Base-by-base conservation (phyloP, 2,329 filamentous ascomycete genomes). In the Samsoniella hepiali region DNA sequence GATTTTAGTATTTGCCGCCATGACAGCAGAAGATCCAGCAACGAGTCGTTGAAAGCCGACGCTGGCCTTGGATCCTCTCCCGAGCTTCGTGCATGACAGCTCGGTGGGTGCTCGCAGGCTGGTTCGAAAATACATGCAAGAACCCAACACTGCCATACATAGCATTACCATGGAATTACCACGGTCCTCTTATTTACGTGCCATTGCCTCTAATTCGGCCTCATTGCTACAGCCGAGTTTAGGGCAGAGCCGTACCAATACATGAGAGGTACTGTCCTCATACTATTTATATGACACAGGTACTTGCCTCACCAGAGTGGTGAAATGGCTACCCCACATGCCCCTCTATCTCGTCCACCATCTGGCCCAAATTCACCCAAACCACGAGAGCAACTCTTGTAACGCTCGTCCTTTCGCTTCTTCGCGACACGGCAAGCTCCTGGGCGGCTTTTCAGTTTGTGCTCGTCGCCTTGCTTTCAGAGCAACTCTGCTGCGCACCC, bases 311-410 rank as follows among this genome's bases (percentile, higher is more conserved):
- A 29, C 5, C 32, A 32, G 13, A 44, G 29, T 47, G n/a, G 31
- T 9, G 44, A n/a, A 58, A 15, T 1, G 1, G 27, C 54, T 42
- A 57, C 58, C 58, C 58, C 58, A 60, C 58, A 53, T 60, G 36
- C 58, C 58, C 58, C 58, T 53, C 58, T 22, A 44, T 9, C 45
- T 17, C 58, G 53, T 51, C 34, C 47, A 42, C 47, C 27, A 17
- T 42, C 36, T 44, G 27, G 36, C 27, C 47, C 47, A 34, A 13
- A 34, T 53, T 60, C 38, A 34, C 17, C 58, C 47, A 44, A 42
- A 51, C 36, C 47, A 44, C 47, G 47, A 42, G 27, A 34, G 7
- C 34, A 49, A 53, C 22, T 32, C 47, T 38, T 32, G 31, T 36
- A 38, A 42, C 45, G n/a, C 27, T 34, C 36, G 10, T 22, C 13